Base-by-base conservation (phyloP, 106 monocot genomes). In the Iris macrosiphon region DNA sequence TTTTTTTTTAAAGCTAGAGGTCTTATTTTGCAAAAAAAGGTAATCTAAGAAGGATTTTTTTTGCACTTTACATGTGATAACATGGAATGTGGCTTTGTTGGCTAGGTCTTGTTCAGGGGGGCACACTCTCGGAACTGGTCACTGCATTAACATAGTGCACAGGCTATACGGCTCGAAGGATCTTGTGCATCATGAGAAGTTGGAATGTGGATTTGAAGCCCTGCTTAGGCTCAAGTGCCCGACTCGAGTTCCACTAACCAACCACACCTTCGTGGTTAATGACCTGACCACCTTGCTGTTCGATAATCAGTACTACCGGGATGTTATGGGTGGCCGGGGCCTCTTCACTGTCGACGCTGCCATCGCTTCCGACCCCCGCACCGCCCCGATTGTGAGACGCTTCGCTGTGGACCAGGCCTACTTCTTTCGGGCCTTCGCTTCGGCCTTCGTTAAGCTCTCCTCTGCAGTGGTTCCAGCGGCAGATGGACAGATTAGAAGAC, bases 391-490 rank as follows among this genome's bases (percentile, higher is more conserved):
- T 29, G 69, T 61, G 40, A 13, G 22, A 19, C 10, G 21, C 15
- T 69, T 69, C 27, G 69, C 60, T 0, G 31, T 12, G 29, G 69
- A 69, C 28, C 35, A 60, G 52, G n/a, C 6, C 8, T 5, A 48
- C n/a, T 69, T 69, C 60, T 69, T 69, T 22, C 31, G 37, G 12
- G 51, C 16, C 14, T 69, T 69, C 43, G 40, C 69, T 7, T 40
- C 60, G 21, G 69, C 69, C 8, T 69, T 69, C 19, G 52, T 61
- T 20, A 69, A 60, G 69, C 59, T 69, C 42, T 51, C 69, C 1
- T 47, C 58, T 21, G 11, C 7, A 3, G 51, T 51, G 29, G 31
- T 29, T 31, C 51, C 51, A 16, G 51, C 15, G 3, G 34, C 34
- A 6, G 51, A 30, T 30, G 51, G 51, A 15, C n/a, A 51, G 30